These are phyloP conservation scores for Gossypium gossypioides DNA, from an alignment of 441 rosid species.

Conservation along the genomic window DNA sequence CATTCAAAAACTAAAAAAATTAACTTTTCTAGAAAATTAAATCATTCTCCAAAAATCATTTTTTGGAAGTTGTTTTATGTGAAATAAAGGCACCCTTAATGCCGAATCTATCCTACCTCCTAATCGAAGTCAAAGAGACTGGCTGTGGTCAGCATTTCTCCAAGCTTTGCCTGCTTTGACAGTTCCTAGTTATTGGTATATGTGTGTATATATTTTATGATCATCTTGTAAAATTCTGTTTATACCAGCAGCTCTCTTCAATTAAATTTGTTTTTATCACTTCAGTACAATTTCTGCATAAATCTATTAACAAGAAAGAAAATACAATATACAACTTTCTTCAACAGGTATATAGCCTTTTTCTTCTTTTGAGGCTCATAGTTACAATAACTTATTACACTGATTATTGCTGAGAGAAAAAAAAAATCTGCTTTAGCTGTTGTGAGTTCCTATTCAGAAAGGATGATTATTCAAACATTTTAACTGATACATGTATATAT, in stretches of 20 bases:
- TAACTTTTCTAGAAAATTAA: too few species aligned
- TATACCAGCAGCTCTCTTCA: not conserved
- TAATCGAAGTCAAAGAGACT: not conserved
- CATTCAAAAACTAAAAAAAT: too few species aligned
- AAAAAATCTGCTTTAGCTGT: slow-evolving; percentile 10
- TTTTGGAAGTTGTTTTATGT: too few species aligned
- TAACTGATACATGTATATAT: slow-evolving; percentile 1
- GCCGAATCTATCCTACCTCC: too few species aligned
- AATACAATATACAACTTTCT: not conserved
- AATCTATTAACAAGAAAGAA: not conserved
- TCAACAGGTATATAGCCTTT: not conserved
- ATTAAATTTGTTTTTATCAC: not conserved
- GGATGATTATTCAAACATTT: not conserved
- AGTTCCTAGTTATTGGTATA: not conserved
- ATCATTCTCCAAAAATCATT: not conserved
- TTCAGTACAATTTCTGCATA: not conserved
- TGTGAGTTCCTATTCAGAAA: slow-evolving; percentile 10
- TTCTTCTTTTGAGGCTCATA: not conserved
- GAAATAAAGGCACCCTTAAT: too few species aligned
- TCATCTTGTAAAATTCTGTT: not conserved
- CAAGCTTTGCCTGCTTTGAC: not conserved
- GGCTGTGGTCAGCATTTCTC: not conserved
- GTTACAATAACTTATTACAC: not conserved
- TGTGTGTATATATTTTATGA: not conserved
- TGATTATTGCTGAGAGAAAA: slow-evolving; percentile 13